phyloP scores from a whole-genome alignment of 768 basidiomycete species.

The Amanita molliuscula region DNA sequence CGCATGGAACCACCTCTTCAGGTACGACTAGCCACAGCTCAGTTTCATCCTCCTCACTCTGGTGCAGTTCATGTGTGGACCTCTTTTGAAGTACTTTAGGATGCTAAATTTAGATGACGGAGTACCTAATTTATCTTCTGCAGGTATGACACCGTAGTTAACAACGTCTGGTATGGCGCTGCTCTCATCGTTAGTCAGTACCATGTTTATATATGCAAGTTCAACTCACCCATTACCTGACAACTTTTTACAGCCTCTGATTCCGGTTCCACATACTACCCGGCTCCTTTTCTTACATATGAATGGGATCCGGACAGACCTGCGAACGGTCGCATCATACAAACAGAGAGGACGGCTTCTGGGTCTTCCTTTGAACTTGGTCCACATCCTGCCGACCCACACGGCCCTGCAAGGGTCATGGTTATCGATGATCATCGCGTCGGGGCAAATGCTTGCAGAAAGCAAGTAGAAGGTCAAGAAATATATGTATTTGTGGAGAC shows the following conservation, averaged over 20 bases:
- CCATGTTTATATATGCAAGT: slow-evolving; percentile 1
- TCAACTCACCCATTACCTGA: neutral
- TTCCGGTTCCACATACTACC: slow-evolving; percentile 68
- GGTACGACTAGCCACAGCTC: slow-evolving; percentile 17
- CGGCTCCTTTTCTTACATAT: slow-evolving; percentile 58
- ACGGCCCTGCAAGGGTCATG: slow-evolving; percentile 32
- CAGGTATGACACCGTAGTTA: slow-evolving; percentile 81
- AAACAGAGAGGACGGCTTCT: slow-evolving; percentile 5
- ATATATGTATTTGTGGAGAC: slow-evolving; percentile 57
- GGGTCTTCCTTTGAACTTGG: slow-evolving; percentile 44
- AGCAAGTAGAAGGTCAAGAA: slow-evolving; percentile 51
- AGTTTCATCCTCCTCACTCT: neutral
- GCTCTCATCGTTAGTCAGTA: slow-evolving; percentile 80
- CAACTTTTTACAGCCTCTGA: slow-evolving; percentile 47
- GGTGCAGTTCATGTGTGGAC: slow-evolving; percentile 81
- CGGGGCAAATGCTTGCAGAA: slow-evolving; percentile 26
- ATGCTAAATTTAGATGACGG: neutral
- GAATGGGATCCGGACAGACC: slow-evolving; percentile 59
- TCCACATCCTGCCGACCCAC: slow-evolving; percentile 69
- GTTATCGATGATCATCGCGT: slow-evolving; percentile 8
- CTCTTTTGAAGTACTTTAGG: slow-evolving; percentile 45
- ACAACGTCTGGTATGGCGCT: slow-evolving; percentile 79
- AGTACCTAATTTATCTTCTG: slow-evolving; percentile 1
- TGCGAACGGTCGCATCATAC: slow-evolving; percentile 1
- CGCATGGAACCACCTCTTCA: slow-evolving; percentile 78